phyloP scores from a whole-genome alignment of 2,329 filamentous ascomycete genomes.

The Talaromyces sp. region DNA sequence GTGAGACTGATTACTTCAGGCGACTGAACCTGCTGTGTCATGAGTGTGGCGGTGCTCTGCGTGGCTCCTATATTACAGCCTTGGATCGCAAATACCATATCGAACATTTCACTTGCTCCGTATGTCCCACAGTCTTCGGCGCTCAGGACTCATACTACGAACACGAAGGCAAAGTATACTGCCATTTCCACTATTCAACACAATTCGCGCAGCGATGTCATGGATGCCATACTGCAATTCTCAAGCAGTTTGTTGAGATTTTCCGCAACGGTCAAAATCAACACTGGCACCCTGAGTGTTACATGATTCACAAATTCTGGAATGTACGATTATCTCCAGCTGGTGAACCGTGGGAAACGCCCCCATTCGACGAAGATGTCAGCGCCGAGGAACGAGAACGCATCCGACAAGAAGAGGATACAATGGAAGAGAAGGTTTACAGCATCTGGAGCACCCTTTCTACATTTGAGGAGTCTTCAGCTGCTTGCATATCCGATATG shows the following conservation, averaged over 20 bases:
- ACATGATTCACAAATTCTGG: slow-evolving; percentile 99
- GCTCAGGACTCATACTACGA: slow-evolving; percentile 99
- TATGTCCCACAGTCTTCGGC: slow-evolving; percentile 96
- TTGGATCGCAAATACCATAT: slow-evolving; percentile 98
- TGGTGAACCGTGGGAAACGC: slow-evolving; percentile 53
- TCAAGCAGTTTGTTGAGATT: slow-evolving; percentile 99
- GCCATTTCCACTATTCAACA: slow-evolving; percentile 98
- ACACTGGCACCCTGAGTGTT: slow-evolving; percentile 99
- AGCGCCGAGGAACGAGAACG: slow-evolving; percentile 70
- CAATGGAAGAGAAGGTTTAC: slow-evolving; percentile 96
- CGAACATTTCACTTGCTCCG: slow-evolving; percentile 97
- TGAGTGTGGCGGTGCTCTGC: slow-evolving; percentile 86
- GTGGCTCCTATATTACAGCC: slow-evolving; percentile 97
- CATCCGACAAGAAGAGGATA: slow-evolving; percentile 84
- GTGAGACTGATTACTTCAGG: slow-evolving; percentile 97
- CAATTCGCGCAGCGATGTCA: slow-evolving; percentile 96
- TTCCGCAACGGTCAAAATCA: slow-evolving; percentile 97
- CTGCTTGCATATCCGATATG: slow-evolving; percentile 99
- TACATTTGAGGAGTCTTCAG: slow-evolving; percentile 95
- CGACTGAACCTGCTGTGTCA: slow-evolving; percentile 88
- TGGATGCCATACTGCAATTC: slow-evolving; percentile 92
- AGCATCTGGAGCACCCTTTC: slow-evolving; percentile 98
- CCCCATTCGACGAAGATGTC: slow-evolving; percentile 56
- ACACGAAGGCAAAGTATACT: slow-evolving; percentile 94
- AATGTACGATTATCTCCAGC: slow-evolving; percentile 81